phyloP scores from a whole-genome alignment of 192 early-diverging fungal species.

The Spizellomyces sp. region DNA sequence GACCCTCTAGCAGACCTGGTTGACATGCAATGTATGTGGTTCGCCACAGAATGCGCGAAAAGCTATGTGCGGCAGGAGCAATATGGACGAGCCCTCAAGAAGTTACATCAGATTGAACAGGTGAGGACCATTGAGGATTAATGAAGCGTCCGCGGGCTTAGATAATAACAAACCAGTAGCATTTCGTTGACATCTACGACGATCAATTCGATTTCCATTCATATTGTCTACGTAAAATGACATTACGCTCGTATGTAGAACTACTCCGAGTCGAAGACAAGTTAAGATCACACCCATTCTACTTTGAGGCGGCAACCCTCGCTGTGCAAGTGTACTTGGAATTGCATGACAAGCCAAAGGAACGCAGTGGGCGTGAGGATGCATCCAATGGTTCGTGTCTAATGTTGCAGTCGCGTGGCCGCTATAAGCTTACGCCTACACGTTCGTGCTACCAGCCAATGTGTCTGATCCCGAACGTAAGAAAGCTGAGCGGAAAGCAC shows the following conservation, averaged over 20 bases:
- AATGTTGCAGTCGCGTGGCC: neutral
- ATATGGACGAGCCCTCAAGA: slow-evolving; percentile 83
- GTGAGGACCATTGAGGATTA: slow-evolving; percentile 22
- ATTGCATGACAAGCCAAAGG: slow-evolving; percentile 59
- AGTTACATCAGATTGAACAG: slow-evolving; percentile 80
- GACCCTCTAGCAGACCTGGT: slow-evolving; percentile 78
- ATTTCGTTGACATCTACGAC: slow-evolving; percentile 82
- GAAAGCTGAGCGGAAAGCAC: slow-evolving; percentile 74
- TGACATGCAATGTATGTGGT: slow-evolving; percentile 95
- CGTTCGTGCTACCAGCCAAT: slow-evolving; percentile 41
- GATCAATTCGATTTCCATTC: slow-evolving; percentile 97
- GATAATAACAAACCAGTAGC: slow-evolving; percentile 16
- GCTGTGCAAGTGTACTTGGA: slow-evolving; percentile 67
- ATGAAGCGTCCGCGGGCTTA: no score
- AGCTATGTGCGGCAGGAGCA: slow-evolving; percentile 69
- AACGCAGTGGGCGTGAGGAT: slow-evolving; percentile 38
- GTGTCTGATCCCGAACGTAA: slow-evolving; percentile 76
- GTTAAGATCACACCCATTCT: slow-evolving; percentile 71
- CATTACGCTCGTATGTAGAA: slow-evolving; percentile 83
- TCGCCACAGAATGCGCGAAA: slow-evolving; percentile 75
- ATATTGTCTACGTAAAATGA: slow-evolving; percentile 88
- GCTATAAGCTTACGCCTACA: neutral
- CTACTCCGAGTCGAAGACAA: slow-evolving; percentile 79
- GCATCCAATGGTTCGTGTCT: slow-evolving; percentile 40
- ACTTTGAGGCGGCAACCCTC: slow-evolving; percentile 70